phyloP scores from a whole-genome alignment of 1,284 basidiomycete genomes.

The Boletellus deceptivus region DNA sequence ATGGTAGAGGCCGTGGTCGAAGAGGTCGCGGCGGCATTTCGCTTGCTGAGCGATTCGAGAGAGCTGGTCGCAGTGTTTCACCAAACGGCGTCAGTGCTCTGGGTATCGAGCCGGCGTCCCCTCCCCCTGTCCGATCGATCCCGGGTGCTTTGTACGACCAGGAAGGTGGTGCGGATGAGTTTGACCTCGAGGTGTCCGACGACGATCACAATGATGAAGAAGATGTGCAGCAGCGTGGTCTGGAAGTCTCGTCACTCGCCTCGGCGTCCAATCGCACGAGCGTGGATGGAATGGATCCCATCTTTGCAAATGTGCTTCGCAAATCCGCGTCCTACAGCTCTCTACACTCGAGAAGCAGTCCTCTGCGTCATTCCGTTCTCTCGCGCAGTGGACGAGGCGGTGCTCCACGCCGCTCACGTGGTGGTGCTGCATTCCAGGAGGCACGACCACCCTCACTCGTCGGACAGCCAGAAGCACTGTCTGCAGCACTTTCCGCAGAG shows the following conservation, averaged over 20 bases:
- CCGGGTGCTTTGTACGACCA: constrained; percentile 38
- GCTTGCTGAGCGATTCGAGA: constrained; percentile 61
- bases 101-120: constrained; percentile 38
- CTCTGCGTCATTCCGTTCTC: constrained; percentile 54
- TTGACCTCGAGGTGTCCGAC: constrained; percentile 29
- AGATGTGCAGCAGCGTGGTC: constrained; percentile 35
- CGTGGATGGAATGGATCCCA: constrained; percentile 82
- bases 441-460: constrained; percentile 66
- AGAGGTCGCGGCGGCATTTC: constrained; percentile 51
- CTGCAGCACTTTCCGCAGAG: constrained; percentile 48
- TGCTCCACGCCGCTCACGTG: constrained; percentile 51
- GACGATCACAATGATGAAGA: constrained; percentile 42
- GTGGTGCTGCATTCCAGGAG: constrained; percentile 64
- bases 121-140: constrained; percentile 52
- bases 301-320: constrained; percentile 72
- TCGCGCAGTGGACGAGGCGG: constrained; percentile 49
- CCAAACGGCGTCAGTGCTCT: constrained; percentile 50
- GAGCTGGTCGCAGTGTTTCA: constrained; percentile 52
- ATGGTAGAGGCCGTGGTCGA: constrained; percentile 35
- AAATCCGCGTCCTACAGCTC: constrained; percentile 57
- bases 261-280: constrained; percentile 57
- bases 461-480: constrained; percentile 62
- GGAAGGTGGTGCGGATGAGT: constrained; percentile 39
- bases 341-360: constrained; percentile 47
- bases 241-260: constrained; percentile 39